Evolutionary conservation across 1,284 basidiomycete genomes (phyloP), one percentile per base, ranked within the genome.

Genomic region (Ganoderma boninense): DNA sequence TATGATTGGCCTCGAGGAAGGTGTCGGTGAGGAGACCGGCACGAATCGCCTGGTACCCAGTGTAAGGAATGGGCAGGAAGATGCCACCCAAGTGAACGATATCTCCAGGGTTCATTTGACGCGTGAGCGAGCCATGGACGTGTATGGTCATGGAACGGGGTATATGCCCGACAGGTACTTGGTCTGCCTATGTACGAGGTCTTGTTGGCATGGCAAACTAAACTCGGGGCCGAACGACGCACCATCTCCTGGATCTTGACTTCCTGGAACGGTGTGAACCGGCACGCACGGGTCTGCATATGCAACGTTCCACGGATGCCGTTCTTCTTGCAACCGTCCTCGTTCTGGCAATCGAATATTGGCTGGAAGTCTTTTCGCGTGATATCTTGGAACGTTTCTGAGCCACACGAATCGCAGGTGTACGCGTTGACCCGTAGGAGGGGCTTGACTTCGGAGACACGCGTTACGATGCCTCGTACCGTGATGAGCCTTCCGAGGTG

Each of bases 241-340:
- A 94, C 95, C 97, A 99, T 98, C 83, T 99, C 98, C 81, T 99
- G 98, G 62, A 99, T 96, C 83, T 98, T 98, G 74, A 98, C 91
- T 82, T 99, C 98, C 80, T 99, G 98, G 87, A 99, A 99, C 0
- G 97, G 96, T 77, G 94, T 95, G 82, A 99, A 99, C 70, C 98
- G 92, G 83, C 95, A 96, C 26, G 98, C 98, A 44, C 98, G 89
- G 3, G 97, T 98, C 83, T 99, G 98, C 94, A 99, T 98, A 79
- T 98, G 95, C 69, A 99, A 83, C n/a, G 94, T 94, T 8, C 97
- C 97, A 44, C 87, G 92, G 62, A 96, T 92, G n/a, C 91, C 87
- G 79, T 99, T 97, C 80, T 92, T 94, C 81, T 89, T 87, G 82
- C 97, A 99, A 74, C 92, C 90, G 43, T 87, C 86, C 72, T 90